Percentiles rank a stretch among this genome's conserved stretches.
Conservation (phyloP, 208 protist genomes). For the Trichomonas tenax region DNA sequence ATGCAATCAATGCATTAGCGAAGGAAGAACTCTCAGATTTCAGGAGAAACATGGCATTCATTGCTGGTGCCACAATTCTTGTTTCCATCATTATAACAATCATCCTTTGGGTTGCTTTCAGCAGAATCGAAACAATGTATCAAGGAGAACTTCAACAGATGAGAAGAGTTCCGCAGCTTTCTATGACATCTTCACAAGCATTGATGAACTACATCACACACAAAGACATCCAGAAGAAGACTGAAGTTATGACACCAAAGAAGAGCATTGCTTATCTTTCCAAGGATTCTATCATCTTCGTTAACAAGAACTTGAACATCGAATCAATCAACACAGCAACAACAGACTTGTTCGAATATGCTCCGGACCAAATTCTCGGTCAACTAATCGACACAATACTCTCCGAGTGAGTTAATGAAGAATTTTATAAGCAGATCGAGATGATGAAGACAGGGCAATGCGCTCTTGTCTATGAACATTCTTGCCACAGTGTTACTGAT, state of each 20-base stretch:
- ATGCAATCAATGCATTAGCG: not conserved
- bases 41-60: not conserved
- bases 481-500: not conserved
- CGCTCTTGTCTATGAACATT: not conserved
- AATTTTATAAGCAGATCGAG: not conserved
- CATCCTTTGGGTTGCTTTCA: not conserved
- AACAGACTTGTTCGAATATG: not conserved
- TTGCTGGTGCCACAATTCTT: not conserved
- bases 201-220: not conserved
- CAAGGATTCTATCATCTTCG: not conserved
- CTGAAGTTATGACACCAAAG: not conserved
- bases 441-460: not conserved
- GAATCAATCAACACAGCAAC: not conserved
- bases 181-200: not conserved
- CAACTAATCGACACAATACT: not conserved
- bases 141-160: not conserved
- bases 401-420: not conserved
- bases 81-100: not conserved
- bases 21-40: not conserved
- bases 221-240: not conserved
- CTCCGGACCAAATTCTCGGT: not conserved
- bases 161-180: not conserved
- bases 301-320: not conserved
- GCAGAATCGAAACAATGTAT: not conserved
- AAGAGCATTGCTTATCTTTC: not conserved